Evolutionary conservation across 345 rosid species (phyloP).

Genomic region (Eutrema yunnanense): DNA sequence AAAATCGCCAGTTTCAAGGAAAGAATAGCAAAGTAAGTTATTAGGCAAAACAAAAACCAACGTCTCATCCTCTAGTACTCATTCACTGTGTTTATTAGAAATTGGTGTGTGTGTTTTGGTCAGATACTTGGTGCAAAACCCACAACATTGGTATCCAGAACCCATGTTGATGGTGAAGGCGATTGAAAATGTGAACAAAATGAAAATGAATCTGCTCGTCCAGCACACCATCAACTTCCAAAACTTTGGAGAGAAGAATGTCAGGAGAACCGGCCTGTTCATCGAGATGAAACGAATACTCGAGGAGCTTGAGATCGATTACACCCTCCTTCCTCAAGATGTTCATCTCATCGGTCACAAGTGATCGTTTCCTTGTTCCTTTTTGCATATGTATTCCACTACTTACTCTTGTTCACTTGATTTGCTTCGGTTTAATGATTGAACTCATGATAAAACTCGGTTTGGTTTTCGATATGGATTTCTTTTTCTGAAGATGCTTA

Average conservation of each 20-base stretch:
- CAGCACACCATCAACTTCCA: constrained; percentile 56
- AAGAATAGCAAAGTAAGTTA: constrained; percentile 47
- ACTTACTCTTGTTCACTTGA: neutral
- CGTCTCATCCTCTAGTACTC: neutral
- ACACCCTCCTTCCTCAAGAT: constrained; percentile 42
- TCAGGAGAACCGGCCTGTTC: constrained; percentile 40
- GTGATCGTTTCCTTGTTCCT: neutral
- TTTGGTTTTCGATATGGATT: neutral
- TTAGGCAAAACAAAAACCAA: too few relatives aligned
- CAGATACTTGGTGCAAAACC: constrained; percentile 42
- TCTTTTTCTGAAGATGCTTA: too few relatives aligned
- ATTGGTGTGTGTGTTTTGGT: neutral
- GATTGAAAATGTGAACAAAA: constrained; percentile 42
- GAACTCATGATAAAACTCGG: neutral
- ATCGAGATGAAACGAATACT: constrained; percentile 41
- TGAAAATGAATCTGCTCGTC: constrained; percentile 35
- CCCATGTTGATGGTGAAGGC: constrained; percentile 39
- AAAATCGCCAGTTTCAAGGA: constrained; percentile 52
- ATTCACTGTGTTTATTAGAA: neutral
- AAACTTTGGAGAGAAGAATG: constrained; percentile 35
- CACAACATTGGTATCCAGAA: constrained; percentile 38
- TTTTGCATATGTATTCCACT: neutral
- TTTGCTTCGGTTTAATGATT: neutral
- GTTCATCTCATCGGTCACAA: constrained; percentile 31
- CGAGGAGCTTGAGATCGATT: constrained; percentile 41